Evolutionary conservation across 768 basidiomycete genomes (phyloP), one percentile per base, ranked within the genome.

Genomic region (Leucocoprinus sp.): DNA sequence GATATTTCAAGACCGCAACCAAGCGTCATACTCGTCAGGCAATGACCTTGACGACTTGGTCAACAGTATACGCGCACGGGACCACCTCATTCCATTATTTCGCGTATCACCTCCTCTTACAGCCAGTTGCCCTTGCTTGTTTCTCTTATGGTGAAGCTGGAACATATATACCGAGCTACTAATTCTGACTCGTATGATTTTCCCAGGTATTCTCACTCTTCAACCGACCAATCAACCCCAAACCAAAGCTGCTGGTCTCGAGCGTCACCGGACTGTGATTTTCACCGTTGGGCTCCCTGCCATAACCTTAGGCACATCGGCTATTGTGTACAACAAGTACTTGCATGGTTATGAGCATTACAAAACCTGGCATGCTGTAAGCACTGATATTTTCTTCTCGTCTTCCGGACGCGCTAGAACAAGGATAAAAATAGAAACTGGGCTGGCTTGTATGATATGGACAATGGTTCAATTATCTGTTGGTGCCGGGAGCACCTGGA

Each of bases 401-500:
- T 21, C 21, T 22, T 24, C 24, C 27, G 12, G 18, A 14, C n/a
- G 11, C 4, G 27, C 3, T 37, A 23, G 12, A 6, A 12, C 27
- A 12, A 5, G 17, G 27, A 26, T 17, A 14, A 42, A n/a, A 28
- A 5, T 53, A 85, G 81, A 72, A 63, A 37, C 68, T 88, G 43
- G 89, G 88, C 0, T 84, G 11, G 58, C 77, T 27, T 63, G 70
- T n/a, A 57, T 82, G 36, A 50, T 59, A 8, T 85, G 82, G 83
- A 61, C 88, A 35, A 18, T 78, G n/a, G 45, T 72, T 24, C 86
- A 91, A 54, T 62, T 75, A 5, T 43, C 67, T 5, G n/a, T 89
- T 1, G 88, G 88, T 6, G 84, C 69, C 3, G 78, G 75, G 15
- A 85, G 80, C 40, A 83, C 88, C 14, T 89, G 88, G 86, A 79